Evolutionary conservation across 108 stramenopile species (phyloP).

Genomic region (Epipyxis sp.): DNA sequence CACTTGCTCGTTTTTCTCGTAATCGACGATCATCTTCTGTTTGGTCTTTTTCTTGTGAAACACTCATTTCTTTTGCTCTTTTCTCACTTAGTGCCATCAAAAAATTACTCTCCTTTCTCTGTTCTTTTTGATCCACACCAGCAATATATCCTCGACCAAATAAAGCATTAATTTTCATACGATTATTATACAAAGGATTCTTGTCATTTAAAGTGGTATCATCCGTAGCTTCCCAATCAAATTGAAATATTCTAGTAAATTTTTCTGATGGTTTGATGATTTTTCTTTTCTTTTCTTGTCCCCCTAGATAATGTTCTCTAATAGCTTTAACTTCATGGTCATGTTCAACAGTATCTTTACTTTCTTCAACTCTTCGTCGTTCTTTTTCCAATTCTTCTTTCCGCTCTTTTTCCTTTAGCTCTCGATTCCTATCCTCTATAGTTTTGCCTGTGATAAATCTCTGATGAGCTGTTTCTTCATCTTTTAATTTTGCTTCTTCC

Average conservation of each 20-base stretch:
- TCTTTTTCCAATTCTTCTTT: conserved; percentile 35
- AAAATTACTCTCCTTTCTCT: conserved; percentile 43
- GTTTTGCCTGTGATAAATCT: conserved; percentile 9
- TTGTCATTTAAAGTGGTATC: conserved; percentile 69
- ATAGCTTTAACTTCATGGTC: conserved; percentile 40
- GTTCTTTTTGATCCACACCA: conserved; percentile 51
- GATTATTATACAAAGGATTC: conserved; percentile 72
- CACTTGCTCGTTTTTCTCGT: conserved; percentile 36
- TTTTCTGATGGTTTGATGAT: conserved; percentile 52
- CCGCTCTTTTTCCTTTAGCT: conserved; percentile 31
- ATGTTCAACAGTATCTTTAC: conserved; percentile 33
- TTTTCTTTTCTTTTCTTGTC: conserved; percentile 49
- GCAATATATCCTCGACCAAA: conserved; percentile 54
- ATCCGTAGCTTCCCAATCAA: conserved; percentile 87
- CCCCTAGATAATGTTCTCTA: conserved; percentile 13
- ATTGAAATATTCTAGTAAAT: conserved; percentile 73
- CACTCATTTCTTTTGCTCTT: conserved; percentile 40
- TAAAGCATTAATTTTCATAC: conserved; percentile 41
- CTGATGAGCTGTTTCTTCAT: conserved; percentile 13
- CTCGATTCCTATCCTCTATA: conserved; percentile 10
- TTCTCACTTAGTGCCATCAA: conserved; percentile 37
- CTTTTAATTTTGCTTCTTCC: conserved; percentile 12
- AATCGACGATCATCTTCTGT: conserved; percentile 30
- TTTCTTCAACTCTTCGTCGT: conserved; percentile 28
- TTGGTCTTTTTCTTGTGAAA: conserved; percentile 33